Base-by-base conservation (phyloP, 352 stramenopile species). In the Thalassiosira sp. region DNA sequence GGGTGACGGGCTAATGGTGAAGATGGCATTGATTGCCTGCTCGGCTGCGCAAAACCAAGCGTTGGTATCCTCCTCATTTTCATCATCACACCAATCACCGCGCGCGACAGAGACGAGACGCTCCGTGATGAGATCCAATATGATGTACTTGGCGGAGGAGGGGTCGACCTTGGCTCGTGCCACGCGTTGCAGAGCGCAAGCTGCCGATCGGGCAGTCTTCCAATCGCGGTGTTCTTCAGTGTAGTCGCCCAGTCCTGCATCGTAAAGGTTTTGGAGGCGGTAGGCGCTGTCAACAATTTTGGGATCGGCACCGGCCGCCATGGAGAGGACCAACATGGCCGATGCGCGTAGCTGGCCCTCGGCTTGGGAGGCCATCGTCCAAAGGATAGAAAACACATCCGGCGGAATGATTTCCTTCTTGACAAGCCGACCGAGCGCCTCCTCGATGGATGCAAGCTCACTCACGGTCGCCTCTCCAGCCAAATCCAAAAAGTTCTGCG, bases 11-110 rank as follows among this genome's bases (percentile, higher is more conserved):
- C 90, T 97, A 52, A 98, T 91, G 0, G 90, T 88, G 65, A 98
- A 98, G 20, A 98, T 90, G 10, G 94, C 94, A 78, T 97, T 93
- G 48, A 98, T 95, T 1, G 93, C 89, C 83, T 97, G 89, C 73
- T 98, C 94, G 20, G 94, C 86, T 0, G 91, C 94, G 59, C 95
- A 93, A 77, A 98, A 98, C 95, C 95, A 98, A 35, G 76, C 60
- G 11, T 79, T 73, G 11, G 88, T 90, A 63, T 81, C 67, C 8
- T 89, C 72, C 45, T 90, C 85, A 42, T 90, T 85, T 2, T 82
- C 76, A 40, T 95, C 91, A 18, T 86, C 64, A 2, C 94, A 92
- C 74, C 94, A 96, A 66, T 97, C 91, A 18, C 96, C 87, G 51
- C 93, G 89, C 61, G 95, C 84, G 43, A 97, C 93, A 3, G 87